Evolutionary conservation across 805 yeast genomes (phyloP).

Genomic region (Starmerella cellae): DNA sequence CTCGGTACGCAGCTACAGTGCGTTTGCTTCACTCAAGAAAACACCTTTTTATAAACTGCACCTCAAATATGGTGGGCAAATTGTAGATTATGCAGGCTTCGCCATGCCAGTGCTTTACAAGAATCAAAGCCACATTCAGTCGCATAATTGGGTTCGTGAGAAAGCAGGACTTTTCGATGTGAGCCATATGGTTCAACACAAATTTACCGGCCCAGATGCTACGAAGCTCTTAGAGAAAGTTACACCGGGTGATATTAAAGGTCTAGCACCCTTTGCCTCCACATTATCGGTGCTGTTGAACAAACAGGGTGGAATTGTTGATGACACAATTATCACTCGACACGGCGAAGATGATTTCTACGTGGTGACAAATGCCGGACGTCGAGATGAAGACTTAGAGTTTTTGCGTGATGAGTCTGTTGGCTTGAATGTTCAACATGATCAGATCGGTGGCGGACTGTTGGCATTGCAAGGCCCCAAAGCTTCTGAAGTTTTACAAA

Average conservation of each 20-base stretch:
- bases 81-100: slow-evolving; percentile 95
- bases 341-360: slow-evolving; percentile 58
- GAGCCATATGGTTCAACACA: slow-evolving; percentile 94
- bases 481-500: slow-evolving; percentile 54
- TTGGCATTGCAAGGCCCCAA: slow-evolving; percentile 90
- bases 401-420: slow-evolving; percentile 47
- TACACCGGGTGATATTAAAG: slow-evolving; percentile 76
- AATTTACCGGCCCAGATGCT: slow-evolving; percentile 54
- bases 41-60: slow-evolving; percentile 82
- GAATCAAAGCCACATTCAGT: slow-evolving; percentile 76
- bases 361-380: slow-evolving; percentile 92
- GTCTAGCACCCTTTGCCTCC: slow-evolving; percentile 43
- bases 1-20: slow-evolving; percentile 8
- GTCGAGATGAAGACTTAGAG: slow-evolving; percentile 64
- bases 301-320: slow-evolving; percentile 76
- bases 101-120: slow-evolving; percentile 86
- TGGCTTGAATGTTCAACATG: slow-evolving; percentile 28
- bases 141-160: slow-evolving; percentile 85
- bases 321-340: slow-evolving; percentile 82
- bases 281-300: slow-evolving; percentile 65
- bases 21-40: slow-evolving; percentile 16
- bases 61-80: slow-evolving; percentile 63
- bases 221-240: slow-evolving; percentile 56
- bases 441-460: slow-evolving; percentile 53
- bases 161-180: slow-evolving; percentile 91